Conservation (phyloP, 2,329 filamentous ascomycete species). For the Orbilia brochopaga region DNA sequence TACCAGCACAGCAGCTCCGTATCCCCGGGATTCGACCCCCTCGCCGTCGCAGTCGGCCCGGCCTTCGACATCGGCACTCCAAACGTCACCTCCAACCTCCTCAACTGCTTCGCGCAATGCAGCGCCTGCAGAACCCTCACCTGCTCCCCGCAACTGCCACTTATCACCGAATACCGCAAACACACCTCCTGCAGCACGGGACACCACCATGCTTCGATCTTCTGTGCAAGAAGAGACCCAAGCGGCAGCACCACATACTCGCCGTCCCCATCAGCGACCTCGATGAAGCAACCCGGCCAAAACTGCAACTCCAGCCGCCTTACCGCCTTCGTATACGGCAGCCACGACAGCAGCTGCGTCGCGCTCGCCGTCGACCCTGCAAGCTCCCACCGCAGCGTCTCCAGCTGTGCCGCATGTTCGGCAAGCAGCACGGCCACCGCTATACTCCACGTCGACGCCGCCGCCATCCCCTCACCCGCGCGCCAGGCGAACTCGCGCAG, state of each 20-base stretch:
- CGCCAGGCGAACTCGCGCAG: constrained; percentile 31
- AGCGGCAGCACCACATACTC: neutral
- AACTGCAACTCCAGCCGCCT: too few species aligned
- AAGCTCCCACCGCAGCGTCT: neutral
- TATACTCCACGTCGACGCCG: constrained; percentile 1
- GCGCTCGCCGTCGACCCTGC: too few species aligned
- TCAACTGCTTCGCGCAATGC: constrained; percentile 18
- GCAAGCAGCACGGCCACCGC: constrained; percentile 7
- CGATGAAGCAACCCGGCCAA: too few species aligned
- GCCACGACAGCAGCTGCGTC: too few species aligned
- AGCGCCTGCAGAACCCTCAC: neutral
- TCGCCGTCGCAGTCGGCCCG: neutral
- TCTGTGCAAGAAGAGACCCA: neutral
- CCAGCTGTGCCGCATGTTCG: constrained; percentile 13
- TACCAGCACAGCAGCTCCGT: constrained; percentile 20
- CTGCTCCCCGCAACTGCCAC: neutral
- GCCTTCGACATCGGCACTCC: neutral
- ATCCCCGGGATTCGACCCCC: neutral
- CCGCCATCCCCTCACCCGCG: constrained; percentile 5
- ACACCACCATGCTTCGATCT: constrained; percentile 15
- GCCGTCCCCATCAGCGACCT: too few species aligned
- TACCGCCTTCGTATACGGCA: too few species aligned
- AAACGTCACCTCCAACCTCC: constrained; percentile 22
- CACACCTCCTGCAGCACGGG: constrained; percentile 15
- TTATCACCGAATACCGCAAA: constrained; percentile 20